A percentile compares a stretch with the other conserved stretches of the same genome.
Evolutionary conservation across 1,139 yeast species (phyloP).

Genomic region (Sugiyamaella neomexicana): DNA sequence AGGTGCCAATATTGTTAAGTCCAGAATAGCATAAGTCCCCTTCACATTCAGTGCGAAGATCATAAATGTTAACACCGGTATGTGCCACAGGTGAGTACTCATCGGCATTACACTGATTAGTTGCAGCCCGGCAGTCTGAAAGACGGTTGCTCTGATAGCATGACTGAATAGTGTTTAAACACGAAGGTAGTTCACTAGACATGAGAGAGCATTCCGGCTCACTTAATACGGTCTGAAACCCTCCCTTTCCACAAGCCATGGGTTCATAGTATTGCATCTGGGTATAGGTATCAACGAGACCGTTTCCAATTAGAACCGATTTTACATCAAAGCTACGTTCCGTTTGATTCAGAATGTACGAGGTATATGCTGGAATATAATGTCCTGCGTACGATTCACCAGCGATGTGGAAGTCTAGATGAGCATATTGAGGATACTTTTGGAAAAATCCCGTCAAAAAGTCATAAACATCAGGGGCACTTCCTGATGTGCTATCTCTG

Average conservation of each 20-base stretch:
- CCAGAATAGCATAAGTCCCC: slow-evolving; percentile 71
- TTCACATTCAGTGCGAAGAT: slow-evolving; percentile 60
- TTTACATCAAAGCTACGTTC: slow-evolving; percentile 79
- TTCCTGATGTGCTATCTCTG: slow-evolving; percentile 52
- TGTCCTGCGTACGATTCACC: slow-evolving; percentile 99
- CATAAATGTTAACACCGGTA: slow-evolving; percentile 69
- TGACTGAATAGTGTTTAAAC: background rate
- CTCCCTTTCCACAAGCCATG: slow-evolving; percentile 85
- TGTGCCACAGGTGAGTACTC: slow-evolving; percentile 61
- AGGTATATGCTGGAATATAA: slow-evolving; percentile 89
- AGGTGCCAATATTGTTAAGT: slow-evolving; percentile 61
- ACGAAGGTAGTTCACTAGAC: slow-evolving; percentile 1
- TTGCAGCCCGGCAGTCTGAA: slow-evolving; percentile 1
- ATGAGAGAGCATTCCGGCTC: background rate
- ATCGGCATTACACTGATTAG: slow-evolving; percentile 55
- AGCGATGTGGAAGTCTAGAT: slow-evolving; percentile 82
- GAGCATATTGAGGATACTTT: slow-evolving; percentile 80
- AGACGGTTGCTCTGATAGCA: slow-evolving; percentile 8
- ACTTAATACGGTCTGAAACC: slow-evolving; percentile 34
- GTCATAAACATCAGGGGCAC: slow-evolving; percentile 91
- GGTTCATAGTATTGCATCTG: slow-evolving; percentile 72
- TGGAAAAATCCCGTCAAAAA: slow-evolving; percentile 87
- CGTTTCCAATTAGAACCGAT: slow-evolving; percentile 84
- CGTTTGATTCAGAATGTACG: slow-evolving; percentile 74
- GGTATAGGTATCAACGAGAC: slow-evolving; percentile 71